phyloP scores from a whole-genome alignment of 2,329 filamentous ascomycete species.

The Ascochyta clinopodiicola region DNA sequence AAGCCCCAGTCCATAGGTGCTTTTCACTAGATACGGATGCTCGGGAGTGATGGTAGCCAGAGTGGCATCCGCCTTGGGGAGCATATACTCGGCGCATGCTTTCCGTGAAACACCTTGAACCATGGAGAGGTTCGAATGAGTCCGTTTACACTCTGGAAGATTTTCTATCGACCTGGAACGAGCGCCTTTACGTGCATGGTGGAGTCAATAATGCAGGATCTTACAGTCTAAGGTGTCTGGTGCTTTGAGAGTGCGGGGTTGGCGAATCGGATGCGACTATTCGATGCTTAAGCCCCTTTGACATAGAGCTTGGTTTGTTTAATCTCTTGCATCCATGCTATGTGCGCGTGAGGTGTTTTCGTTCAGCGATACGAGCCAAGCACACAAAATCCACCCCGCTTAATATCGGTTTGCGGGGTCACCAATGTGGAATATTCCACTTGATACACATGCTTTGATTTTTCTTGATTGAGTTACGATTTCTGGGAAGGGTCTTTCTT shows the following conservation, averaged over 20 bases:
- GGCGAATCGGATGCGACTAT: constrained; percentile 17
- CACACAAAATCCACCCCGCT: constrained; percentile 16
- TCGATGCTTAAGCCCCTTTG: constrained; percentile 20
- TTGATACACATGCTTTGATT: background rate
- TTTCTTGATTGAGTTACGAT: background rate
- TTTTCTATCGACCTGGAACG: constrained; percentile 7
- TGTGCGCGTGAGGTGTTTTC: constrained; percentile 13
- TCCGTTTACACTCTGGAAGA: background rate
- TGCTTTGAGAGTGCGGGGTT: constrained; percentile 22
- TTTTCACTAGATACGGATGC: constrained; percentile 16
- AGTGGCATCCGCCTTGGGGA: constrained; percentile 29
- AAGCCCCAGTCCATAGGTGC: background rate
- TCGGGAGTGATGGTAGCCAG: constrained; percentile 26
- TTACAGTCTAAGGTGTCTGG: constrained; percentile 25
- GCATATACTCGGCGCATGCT: background rate
- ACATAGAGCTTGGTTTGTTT: constrained; percentile 24
- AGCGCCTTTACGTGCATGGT: constrained; percentile 8
- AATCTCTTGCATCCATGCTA: constrained; percentile 9
- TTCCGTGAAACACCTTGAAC: background rate
- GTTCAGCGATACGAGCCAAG: constrained; percentile 12
- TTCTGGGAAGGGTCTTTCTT: background rate
- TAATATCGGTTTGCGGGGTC: constrained; percentile 26
- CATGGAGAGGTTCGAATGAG: background rate
- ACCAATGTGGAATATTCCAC: background rate
- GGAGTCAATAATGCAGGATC: constrained; percentile 23